Base-by-base conservation (phyloP, 2,329 filamentous ascomycete species). In the Cercospora sesami region DNA sequence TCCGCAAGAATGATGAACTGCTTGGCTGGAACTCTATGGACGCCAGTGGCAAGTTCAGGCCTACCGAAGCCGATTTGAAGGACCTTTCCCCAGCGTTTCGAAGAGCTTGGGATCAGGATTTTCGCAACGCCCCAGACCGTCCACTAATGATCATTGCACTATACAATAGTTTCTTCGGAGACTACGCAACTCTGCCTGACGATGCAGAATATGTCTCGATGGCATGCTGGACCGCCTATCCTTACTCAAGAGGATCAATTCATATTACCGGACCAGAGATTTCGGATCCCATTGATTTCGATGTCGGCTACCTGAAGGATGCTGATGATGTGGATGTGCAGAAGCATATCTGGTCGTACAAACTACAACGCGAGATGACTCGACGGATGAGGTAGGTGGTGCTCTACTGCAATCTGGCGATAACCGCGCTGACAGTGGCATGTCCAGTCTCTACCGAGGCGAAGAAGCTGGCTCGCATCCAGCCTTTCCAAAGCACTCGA, bases 281-380 rank as follows among this genome's bases (percentile, higher is more conserved):
- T 1, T 73, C 78, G 4, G 66, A 71, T 28, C 77, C 81, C 10
- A 53, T 71, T n/a, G 69, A 73, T 42, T 73, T 75, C 68, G 69
- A 75, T 28, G 68, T 71, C 10, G 74, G 73, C 6, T 74, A 71
- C 55, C 81, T 90, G 45, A 82, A 77, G 2, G 84, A 89, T 57
- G 72, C 78, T 9, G 78, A 87, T 67, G 83, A 85, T 1, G 63
- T 73, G 16, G 71, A 73, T 33, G 74, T 87, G n/a, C 84, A 85
- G 74, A 86, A 83, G 73, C 83, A 86, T 7, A 73, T 88, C 9
- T 90, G 87, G 87, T 83, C 80, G 0, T 91, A 91, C 80, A 91
- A 91, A 78, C 85, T 84, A 73, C 81, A 83, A 30, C 86, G 89
- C 3, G 87, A 89, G 76, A 83, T 90, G 60, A 79, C 82, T 14